A percentile compares a stretch with the other conserved stretches of the same genome.
Conservation (phyloP, 257 asterid species). For the Jacaranda copaia region DNA sequence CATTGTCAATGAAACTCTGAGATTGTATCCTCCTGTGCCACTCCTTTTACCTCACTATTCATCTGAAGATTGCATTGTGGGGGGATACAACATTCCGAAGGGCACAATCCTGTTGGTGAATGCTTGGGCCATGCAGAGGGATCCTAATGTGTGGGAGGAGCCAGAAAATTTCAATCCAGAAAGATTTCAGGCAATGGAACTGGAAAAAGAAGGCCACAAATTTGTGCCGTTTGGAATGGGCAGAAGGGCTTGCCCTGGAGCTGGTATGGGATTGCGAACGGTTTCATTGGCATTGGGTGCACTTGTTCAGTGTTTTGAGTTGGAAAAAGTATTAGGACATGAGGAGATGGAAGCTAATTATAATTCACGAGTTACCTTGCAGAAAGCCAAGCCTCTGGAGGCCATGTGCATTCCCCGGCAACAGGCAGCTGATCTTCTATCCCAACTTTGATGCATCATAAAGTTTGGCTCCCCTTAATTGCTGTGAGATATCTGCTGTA, state of each 20-base stretch:
- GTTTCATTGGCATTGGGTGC: conserved; percentile 56
- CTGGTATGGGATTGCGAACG: conserved; percentile 48
- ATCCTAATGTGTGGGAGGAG: conserved; percentile 61
- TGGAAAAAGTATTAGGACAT: conserved; percentile 42
- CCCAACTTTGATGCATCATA: conserved; percentile 31
- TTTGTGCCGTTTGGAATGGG: conserved; percentile 68
- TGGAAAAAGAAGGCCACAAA: conserved; percentile 41
- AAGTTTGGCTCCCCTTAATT: background rate
- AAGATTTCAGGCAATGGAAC: conserved; percentile 47
- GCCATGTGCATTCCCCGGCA: conserved; percentile 46
- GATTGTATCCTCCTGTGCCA: conserved; percentile 57
- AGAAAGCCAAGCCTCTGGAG: conserved; percentile 54
- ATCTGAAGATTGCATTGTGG: conserved; percentile 44
- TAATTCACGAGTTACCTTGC: conserved; percentile 7
- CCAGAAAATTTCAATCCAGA: conserved; percentile 56
- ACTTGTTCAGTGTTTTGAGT: conserved; percentile 64
- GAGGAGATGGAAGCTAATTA: conserved; percentile 32
- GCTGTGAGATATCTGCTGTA: background rate
- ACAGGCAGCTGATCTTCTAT: conserved; percentile 40
- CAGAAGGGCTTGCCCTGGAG: conserved; percentile 69
- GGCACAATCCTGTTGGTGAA: conserved; percentile 54
- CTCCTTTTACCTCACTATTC: conserved; percentile 61
- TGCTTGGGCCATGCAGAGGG: conserved; percentile 64
- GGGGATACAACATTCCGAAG: conserved; percentile 52
- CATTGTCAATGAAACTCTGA: conserved; percentile 58